Conservation (phyloP, 768 basidiomycete genomes). For the Trametes cubensis region DNA sequence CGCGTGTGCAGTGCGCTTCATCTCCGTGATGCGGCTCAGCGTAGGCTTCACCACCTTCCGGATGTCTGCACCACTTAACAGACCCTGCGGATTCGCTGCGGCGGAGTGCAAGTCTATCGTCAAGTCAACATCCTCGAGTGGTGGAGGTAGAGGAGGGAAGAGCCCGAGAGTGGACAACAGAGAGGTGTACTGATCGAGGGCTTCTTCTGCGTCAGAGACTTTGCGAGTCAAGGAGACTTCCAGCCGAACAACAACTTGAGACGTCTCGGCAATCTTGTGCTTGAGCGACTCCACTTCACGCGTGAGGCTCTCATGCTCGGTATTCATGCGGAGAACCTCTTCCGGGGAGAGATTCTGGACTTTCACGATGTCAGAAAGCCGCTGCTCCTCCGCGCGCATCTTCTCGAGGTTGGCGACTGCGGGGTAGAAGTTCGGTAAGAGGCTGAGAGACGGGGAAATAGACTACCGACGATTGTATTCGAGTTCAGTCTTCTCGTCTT, state of each 20-base stretch:
- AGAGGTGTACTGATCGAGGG: conserved; percentile 77
- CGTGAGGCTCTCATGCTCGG: conserved; percentile 78
- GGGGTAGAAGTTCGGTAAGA: conserved; percentile 5
- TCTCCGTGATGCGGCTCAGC: conserved; percentile 69
- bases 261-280: conserved; percentile 73
- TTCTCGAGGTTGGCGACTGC: conserved; percentile 64
- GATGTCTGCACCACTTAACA: conserved; percentile 72
- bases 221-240: conserved; percentile 85
- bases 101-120: conserved; percentile 82
- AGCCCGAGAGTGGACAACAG: conserved; percentile 75
- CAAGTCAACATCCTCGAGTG: conserved; percentile 75
- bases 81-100: conserved; percentile 64
- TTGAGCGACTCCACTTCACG: conserved; percentile 77
- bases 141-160: conserved; percentile 71
- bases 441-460: not conserved
- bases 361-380: conserved; percentile 68
- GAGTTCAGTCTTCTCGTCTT: conserved; percentile 67
- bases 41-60: conserved; percentile 77
- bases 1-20: conserved; percentile 68
- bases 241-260: conserved; percentile 70
- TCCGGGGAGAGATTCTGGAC: conserved; percentile 89
- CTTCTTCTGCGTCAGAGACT: conserved; percentile 79
- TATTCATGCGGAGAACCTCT: conserved; percentile 90
- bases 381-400: conserved; percentile 64
- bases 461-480: conserved; percentile 50